These are phyloP conservation scores for Pleurotus eryngii DNA, from an alignment of 768 basidiomycete genomes.

Conservation along the genomic window DNA sequence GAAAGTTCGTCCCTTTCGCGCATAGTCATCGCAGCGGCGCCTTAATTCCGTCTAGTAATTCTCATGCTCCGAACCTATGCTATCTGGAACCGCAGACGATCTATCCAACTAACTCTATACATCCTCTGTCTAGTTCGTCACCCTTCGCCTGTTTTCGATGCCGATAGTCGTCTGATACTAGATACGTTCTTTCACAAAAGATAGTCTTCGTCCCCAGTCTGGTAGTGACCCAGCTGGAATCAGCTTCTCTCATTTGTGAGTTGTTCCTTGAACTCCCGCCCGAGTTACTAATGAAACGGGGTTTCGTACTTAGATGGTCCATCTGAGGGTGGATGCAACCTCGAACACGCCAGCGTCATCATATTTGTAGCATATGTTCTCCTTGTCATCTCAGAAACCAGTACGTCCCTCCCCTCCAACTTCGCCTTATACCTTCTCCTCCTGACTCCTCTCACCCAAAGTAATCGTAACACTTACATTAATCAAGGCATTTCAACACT, in stretches of 20 bases:
- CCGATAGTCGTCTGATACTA: too few relatives aligned
- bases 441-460: slow-evolving; percentile 10
- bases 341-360: slow-evolving; percentile 30
- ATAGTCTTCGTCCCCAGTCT: slow-evolving; percentile 27
- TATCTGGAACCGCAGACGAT: slow-evolving; percentile 37
- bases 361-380: slow-evolving; percentile 36
- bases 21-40: too few relatives aligned
- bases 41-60: slow-evolving; percentile 22
- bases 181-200: slow-evolving; percentile 13
- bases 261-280: not conserved
- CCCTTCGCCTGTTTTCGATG: not conserved
- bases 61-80: slow-evolving; percentile 43
- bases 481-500: slow-evolving; percentile 32
- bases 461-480: slow-evolving; percentile 35
- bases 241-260: slow-evolving; percentile 31
- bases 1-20: slow-evolving; percentile 23
- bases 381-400: slow-evolving; percentile 36
- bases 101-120: slow-evolving; percentile 28
- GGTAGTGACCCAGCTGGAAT: slow-evolving; percentile 29
- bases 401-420: slow-evolving; percentile 20
- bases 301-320: slow-evolving; percentile 12
- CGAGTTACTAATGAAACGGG: too few relatives aligned
- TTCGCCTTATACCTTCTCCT: not conserved
- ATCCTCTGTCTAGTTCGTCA: slow-evolving; percentile 11
- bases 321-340: slow-evolving; percentile 26